These are phyloP conservation scores for Sistotremastrum niveocremeum DNA, from an alignment of 768 basidiomycete genomes.

Conservation along the genomic window DNA sequence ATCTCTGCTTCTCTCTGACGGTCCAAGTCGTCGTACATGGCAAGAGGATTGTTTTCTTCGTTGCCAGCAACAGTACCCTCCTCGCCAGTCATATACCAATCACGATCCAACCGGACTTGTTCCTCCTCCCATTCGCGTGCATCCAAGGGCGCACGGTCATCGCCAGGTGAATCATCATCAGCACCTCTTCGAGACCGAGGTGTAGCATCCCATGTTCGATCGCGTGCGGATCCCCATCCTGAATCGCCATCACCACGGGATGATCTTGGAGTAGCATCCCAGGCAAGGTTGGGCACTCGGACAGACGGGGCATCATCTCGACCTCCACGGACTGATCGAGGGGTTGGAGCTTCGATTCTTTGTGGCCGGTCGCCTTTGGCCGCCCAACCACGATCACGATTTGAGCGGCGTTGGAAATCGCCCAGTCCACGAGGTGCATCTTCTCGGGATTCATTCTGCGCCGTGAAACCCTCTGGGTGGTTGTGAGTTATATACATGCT, in stretches of 20 bases:
- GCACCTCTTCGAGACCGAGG: slow-evolving; percentile 52
- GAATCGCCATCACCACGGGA: slow-evolving; percentile 31
- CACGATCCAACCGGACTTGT: slow-evolving; percentile 78
- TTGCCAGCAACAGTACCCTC: slow-evolving; percentile 78
- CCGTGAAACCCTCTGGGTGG: slow-evolving; percentile 57
- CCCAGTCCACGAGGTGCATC: slow-evolving; percentile 70
- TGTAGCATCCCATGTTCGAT: slow-evolving; percentile 69
- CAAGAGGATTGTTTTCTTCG: slow-evolving; percentile 84
- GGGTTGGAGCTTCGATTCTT: slow-evolving; percentile 28
- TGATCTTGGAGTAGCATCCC: slow-evolving; percentile 83
- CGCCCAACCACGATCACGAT: slow-evolving; percentile 48
- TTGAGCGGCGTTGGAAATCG: slow-evolving; percentile 87
- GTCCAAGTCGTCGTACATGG: slow-evolving; percentile 83
- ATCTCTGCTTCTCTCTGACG: slow-evolving; percentile 59
- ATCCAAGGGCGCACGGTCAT: slow-evolving; percentile 51
- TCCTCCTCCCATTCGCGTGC: slow-evolving; percentile 96
- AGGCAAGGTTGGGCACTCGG: slow-evolving; percentile 81
- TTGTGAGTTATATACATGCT: not conserved
- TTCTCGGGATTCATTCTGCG: slow-evolving; percentile 36
- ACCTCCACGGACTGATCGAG: slow-evolving; percentile 38
- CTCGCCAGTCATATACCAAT: slow-evolving; percentile 93
- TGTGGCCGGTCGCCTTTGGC: slow-evolving; percentile 22
- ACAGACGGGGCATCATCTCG: slow-evolving; percentile 64
- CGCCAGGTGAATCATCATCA: slow-evolving; percentile 39
- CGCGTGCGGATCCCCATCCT: slow-evolving; percentile 49